These are phyloP conservation scores for Trichoderma sp. DNA, from an alignment of 2,329 filamentous ascomycete genomes.

Conservation along the genomic window DNA sequence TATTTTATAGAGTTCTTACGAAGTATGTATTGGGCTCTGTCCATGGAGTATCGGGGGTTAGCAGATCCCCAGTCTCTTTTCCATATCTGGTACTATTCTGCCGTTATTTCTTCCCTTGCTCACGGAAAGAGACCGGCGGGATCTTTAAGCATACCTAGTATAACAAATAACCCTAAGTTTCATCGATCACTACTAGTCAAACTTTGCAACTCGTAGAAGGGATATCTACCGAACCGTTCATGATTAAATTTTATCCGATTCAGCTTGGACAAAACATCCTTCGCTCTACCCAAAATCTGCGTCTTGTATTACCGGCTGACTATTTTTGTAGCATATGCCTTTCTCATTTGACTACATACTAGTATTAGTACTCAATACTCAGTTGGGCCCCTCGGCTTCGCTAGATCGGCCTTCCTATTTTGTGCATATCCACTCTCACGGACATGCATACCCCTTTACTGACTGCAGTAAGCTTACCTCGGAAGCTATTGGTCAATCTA, in stretches of 20 bases:
- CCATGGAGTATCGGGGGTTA: neutral
- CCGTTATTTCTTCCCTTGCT: neutral
- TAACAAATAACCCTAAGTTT: neutral
- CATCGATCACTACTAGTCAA: neutral
- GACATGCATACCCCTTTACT: neutral
- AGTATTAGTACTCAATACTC: neutral
- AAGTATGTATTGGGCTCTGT: neutral
- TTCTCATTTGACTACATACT: neutral
- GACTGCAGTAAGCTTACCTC: slow-evolving; percentile 9
- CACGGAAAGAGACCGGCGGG: neutral
- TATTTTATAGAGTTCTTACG: neutral
- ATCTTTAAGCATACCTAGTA: neutral
- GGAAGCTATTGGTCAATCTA: neutral
- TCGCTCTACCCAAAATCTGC: neutral
- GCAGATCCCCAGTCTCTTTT: neutral
- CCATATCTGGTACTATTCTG: neutral
- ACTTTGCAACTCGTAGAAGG: too few species aligned
- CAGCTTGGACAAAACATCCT: neutral
- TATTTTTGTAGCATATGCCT: neutral
- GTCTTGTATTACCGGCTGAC: neutral
- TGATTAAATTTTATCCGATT: neutral
- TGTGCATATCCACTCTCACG: neutral
- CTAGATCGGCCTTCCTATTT: neutral
- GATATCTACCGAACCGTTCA: neutral
- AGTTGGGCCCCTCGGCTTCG: neutral